These are phyloP conservation scores for Psilocybe azurescens DNA, from an alignment of 768 basidiomycete species.

Conservation along the genomic window DNA sequence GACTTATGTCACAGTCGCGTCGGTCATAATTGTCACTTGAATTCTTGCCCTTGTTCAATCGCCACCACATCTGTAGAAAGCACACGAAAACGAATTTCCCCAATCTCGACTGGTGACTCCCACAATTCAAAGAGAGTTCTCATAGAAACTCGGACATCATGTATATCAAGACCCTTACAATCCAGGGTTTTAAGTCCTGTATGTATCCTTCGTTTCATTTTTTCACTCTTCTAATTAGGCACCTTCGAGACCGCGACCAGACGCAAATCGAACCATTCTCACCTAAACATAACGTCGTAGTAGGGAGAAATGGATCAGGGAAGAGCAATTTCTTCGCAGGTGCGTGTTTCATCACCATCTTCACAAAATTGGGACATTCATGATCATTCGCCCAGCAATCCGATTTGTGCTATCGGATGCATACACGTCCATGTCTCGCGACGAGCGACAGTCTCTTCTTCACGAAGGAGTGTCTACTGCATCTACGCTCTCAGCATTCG, in stretches of 20 bases:
- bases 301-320: constrained; percentile 96
- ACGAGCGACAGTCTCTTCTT: constrained; percentile 91
- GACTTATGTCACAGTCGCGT: background rate
- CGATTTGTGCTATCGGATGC: constrained; percentile 98
- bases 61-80: background rate
- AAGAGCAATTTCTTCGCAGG: constrained; percentile 99
- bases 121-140: background rate
- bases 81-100: background rate
- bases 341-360: constrained; percentile 36
- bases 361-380: background rate
- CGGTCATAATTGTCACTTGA: constrained; percentile 5
- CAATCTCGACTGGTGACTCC: background rate
- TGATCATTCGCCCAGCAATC: constrained; percentile 61
- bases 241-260: constrained; percentile 74
- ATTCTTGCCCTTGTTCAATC: constrained; percentile 4
- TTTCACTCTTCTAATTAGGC: background rate
- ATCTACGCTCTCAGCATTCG: constrained; percentile 91
- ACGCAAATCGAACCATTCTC: constrained; percentile 95
- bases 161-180: constrained; percentile 89
- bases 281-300: constrained; percentile 93
- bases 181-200: constrained; percentile 99
- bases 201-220: constrained; percentile 27
- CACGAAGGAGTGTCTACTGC: constrained; percentile 92
- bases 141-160: constrained; percentile 37
- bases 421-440: constrained; percentile 92